Conservation (phyloP, 176 grass and related monocot species). For the Phyllostachys edulis region DNA sequence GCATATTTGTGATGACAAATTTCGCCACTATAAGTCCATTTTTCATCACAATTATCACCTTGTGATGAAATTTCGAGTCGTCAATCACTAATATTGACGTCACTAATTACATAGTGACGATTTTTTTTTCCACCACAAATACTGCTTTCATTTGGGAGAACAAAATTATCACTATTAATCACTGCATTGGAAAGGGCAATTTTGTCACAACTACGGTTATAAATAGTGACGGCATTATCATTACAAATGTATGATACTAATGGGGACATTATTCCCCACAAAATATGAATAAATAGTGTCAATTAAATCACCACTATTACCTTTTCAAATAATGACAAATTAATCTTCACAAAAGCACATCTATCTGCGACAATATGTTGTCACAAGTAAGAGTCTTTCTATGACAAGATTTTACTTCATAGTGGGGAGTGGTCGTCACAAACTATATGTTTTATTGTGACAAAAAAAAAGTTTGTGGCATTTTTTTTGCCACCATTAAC, state of each 20-base stretch:
- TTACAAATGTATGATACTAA: too few species aligned
- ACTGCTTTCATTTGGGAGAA: background rate
- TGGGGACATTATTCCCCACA: background rate
- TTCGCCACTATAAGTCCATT: too few species aligned
- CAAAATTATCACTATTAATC: background rate
- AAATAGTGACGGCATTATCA: background rate
- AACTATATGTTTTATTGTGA: background rate
- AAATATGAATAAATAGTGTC: too few species aligned
- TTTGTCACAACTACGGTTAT: background rate
- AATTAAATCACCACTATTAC: background rate
- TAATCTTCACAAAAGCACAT: background rate
- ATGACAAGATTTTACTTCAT: background rate
- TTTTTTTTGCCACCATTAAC: too few species aligned
- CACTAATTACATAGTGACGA: background rate
- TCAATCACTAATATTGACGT: background rate
- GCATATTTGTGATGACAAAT: too few species aligned
- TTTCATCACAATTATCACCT: background rate
- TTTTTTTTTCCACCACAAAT: background rate
- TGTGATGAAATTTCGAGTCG: background rate
- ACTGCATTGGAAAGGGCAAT: background rate
- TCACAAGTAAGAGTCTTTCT: background rate
- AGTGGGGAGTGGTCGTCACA: background rate
- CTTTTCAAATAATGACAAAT: background rate
- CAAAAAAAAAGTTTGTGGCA: background rate
- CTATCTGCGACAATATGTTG: background rate